phyloP scores from a whole-genome alignment of 192 early-diverging fungal species.

The Rhizophagus sp. region DNA sequence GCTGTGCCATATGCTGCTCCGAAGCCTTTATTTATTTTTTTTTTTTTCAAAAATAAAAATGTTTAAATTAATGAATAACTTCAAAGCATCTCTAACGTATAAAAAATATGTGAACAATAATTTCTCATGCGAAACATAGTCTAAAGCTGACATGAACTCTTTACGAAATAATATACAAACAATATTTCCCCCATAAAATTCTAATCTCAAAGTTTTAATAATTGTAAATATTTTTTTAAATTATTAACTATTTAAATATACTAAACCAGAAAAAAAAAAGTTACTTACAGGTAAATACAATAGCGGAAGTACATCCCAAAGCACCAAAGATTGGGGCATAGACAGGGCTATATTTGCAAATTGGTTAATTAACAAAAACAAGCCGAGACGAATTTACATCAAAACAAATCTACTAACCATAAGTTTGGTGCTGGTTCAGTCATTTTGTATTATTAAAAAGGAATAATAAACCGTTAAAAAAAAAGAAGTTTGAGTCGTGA shows the following conservation, averaged over 20 bases:
- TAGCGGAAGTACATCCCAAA: slow-evolving; percentile 88
- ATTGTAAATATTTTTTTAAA: neutral
- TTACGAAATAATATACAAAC: no score
- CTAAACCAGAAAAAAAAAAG: neutral
- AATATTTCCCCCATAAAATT: no score
- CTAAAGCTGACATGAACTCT: no score
- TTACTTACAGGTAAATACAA: slow-evolving; percentile 86
- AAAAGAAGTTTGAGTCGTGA: neutral
- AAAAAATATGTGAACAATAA: neutral
- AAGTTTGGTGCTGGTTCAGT: neutral
- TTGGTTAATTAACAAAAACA: neutral
- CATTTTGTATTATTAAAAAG: neutral
- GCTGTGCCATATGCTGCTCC: slow-evolving; percentile 93
- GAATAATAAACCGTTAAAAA: neutral
- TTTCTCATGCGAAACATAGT: no score
- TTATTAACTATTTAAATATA: neutral
- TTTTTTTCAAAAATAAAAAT: slow-evolving; percentile 6
- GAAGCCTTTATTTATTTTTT: slow-evolving; percentile 58
- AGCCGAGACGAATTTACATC: neutral
- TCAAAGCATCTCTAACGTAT: neutral
- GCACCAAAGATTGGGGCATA: slow-evolving; percentile 96
- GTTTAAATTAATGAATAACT: neutral
- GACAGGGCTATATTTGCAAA: slow-evolving; percentile 60
- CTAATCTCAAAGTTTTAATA: no score
- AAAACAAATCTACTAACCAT: neutral